Percentiles rank a stretch among this genome's conserved stretches.
Conservation (phyloP, 768 basidiomycete genomes). For the Suillus cothurnatus region DNA sequence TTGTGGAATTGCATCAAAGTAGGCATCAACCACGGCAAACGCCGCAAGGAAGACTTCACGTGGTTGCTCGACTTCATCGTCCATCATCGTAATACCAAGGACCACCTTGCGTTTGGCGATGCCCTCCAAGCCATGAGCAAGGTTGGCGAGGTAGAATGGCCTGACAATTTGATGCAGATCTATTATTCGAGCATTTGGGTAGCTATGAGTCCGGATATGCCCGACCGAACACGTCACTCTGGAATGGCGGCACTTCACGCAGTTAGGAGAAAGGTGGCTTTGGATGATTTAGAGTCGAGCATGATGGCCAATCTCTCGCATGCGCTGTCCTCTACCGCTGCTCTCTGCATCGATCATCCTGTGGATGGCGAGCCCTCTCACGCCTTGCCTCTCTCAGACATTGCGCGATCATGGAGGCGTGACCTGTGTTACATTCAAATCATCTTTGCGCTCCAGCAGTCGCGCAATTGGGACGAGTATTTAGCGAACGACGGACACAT, state of each 20-base stretch:
- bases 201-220: background rate
- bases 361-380: background rate
- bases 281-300: background rate
- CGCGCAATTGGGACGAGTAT: background rate
- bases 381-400: background rate
- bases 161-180: background rate
- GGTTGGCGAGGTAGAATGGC: background rate
- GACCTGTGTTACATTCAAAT: slow-evolving; percentile 7
- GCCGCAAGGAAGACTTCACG: background rate
- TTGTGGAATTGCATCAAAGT: background rate
- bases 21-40: background rate
- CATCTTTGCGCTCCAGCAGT: background rate
- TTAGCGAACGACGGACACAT: background rate
- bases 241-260: background rate
- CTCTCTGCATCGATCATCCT: background rate
- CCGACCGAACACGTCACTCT: background rate
- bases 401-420: background rate
- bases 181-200: background rate
- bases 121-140: background rate
- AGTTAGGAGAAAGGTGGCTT: background rate
- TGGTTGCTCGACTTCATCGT: slow-evolving; percentile 5
- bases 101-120: background rate
- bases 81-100: background rate
- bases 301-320: background rate
- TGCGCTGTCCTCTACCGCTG: background rate